Evolutionary conservation across 768 basidiomycete genomes (phyloP), one percentile per base, ranked within the genome.

Genomic region (Boletellus sp.): DNA sequence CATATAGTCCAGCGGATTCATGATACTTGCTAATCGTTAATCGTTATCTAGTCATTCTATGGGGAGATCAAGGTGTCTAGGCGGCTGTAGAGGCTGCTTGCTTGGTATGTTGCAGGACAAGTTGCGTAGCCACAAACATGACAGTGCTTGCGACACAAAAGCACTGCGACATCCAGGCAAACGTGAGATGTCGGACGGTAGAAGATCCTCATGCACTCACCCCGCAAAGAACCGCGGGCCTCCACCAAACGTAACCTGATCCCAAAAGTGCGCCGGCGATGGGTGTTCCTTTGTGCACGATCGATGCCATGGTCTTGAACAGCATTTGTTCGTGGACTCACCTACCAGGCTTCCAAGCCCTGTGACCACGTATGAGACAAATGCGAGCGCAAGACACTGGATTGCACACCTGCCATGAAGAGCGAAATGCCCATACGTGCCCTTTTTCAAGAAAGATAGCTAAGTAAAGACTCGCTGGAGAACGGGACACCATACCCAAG

Each of bases 211-310:
- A 41, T 31, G 38, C 15, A 42, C 59, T 51, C 53, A 72, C 66
- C 47, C 79, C 81, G 34, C 76, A 69, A 54, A 81, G 79, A 17
- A 80, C 50, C 8, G 74, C 74, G 4, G 81, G 78, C 40, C 71
- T 69, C 78, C 78, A 82, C 83, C 83, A 84, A 2, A 64, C 51
- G 49, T 76, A 81, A 7, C 69, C 58, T n/a, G 70, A 52, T 2
- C 78, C 73, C 3, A 84, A 66, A n/a, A 84, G 66, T 6, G 76
- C 75, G 1, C 83, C 83, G 38, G 75, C 74, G 19, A 82, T 73
- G 9, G 83, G 82, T 0, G 78, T 75, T 13, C 81, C 81, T 74
- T 52, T 32, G 43, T 17, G 19, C 20, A 47, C 37, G 20, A 60
- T 58, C 17, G 63, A 58, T 22, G 68, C 48, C 10, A 61, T 60